Evolutionary conservation across 2,329 filamentous ascomycete species (phyloP).

Genomic region (Epichloe festucae): DNA sequence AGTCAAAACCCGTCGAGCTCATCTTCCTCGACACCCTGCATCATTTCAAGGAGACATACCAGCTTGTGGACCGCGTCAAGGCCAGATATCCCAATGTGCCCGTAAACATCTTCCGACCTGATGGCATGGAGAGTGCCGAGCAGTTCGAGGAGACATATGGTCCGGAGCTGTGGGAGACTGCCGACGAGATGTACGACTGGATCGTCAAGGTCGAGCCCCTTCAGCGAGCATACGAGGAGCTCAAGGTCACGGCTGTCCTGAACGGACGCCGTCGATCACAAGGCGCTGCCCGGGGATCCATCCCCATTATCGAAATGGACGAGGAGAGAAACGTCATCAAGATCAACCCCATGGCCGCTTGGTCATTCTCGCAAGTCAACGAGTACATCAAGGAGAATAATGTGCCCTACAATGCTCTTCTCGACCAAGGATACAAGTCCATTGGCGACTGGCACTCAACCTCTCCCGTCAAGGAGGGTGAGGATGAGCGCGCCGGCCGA

Average conservation of each 20-base stretch:
- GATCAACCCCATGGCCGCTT: slow-evolving; percentile 93
- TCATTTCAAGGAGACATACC: slow-evolving; percentile 67
- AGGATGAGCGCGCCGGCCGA: slow-evolving; percentile 89
- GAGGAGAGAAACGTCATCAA: slow-evolving; percentile 82
- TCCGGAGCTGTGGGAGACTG: slow-evolving; percentile 68
- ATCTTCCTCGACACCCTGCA: slow-evolving; percentile 78
- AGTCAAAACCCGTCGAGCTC: slow-evolving; percentile 46
- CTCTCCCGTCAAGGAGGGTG: slow-evolving; percentile 72
- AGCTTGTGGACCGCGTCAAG: slow-evolving; percentile 61
- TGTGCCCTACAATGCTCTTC: slow-evolving; percentile 85
- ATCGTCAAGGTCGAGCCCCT: slow-evolving; percentile 95
- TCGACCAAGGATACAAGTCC: slow-evolving; percentile 94
- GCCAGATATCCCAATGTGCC: slow-evolving; percentile 64
- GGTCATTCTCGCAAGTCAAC: slow-evolving; percentile 83
- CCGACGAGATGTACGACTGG: slow-evolving; percentile 89
- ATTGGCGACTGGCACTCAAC: slow-evolving; percentile 98
- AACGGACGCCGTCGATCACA: slow-evolving; percentile 87
- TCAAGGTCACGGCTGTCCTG: slow-evolving; percentile 79
- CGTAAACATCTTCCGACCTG: slow-evolving; percentile 83
- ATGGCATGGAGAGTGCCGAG: slow-evolving; percentile 54
- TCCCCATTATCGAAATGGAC: slow-evolving; percentile 87
- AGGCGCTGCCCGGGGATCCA: slow-evolving; percentile 78
- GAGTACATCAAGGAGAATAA: slow-evolving; percentile 74
- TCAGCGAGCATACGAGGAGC: slow-evolving; percentile 75
- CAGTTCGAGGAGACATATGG: slow-evolving; percentile 80